Base-by-base conservation (phyloP, 108 stramenopile species). In the Stephanodiscus triporus region DNA sequence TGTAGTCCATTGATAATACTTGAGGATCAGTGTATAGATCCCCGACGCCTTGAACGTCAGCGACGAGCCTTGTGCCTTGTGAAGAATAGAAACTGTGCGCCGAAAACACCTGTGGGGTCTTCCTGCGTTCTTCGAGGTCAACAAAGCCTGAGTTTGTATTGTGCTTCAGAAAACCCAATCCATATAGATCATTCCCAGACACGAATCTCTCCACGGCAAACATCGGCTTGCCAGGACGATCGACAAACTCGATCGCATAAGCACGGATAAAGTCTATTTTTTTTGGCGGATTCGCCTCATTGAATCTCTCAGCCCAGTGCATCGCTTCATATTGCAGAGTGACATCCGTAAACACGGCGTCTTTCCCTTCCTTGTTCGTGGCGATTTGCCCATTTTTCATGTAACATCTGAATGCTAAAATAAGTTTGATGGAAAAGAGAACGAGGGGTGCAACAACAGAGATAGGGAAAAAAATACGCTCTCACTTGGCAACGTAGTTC, bases 1-100 rank as follows among this genome's bases (percentile, higher is more conserved):
- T 79, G 66, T 87, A 88, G 54, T 89, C 92, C 26, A 51, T 69
- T 3, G 86, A 86, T 3, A 88, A 72, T 14, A 92, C 88, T 74
- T 95, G 95, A 20, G 95, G 95, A 73, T 95, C 95, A n/a, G 95
- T 95, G 73, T 84, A 95, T 1, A 95, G 67, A 87, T 95, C 92
- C 0, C 86, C 91, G 7, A 95, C 91, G 26, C 95, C 95, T 57
- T 95, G 95, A 73, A 95, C 82, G 49, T 95, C 95, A 17, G 90
- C 92, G 38, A 95, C 95, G 38, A 95, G 84, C 40, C 91, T 75
- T 24, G 69, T 78, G n/a, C 95, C 95, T 58, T 86, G 48, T 2
- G 86, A 86, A 10, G 85, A 87, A 68, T 93, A 90, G 62, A 93
- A 95, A 47, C 86, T 86, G 66, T 86, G 85, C 6, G 91, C 91